Base-by-base conservation (phyloP, 345 rosid genomes). In the Eucalyptus lansdowneana region DNA sequence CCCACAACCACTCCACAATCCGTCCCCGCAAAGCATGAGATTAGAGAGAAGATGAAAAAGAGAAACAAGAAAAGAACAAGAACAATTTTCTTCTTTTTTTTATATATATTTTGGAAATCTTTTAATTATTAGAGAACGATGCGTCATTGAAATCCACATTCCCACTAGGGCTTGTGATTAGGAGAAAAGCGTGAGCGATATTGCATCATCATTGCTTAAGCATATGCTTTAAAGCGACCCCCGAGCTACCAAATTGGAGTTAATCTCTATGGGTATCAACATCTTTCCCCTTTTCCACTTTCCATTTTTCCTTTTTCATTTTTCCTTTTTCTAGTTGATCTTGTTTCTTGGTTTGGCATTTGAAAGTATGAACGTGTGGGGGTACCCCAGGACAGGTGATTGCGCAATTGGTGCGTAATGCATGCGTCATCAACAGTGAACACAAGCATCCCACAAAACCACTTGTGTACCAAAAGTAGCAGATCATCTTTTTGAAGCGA, bases 361-460 rank as follows among this genome's bases (percentile, higher is more conserved):
- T 37, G 83, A 37, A 76, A 76, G 83, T 37, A 76, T 10, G 83
- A 76, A 37, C 25, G 24, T 21, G 47, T 21, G 25, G 24, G 83
- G 24, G 83, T 9, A 37, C 25, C 45, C 45, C 42, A 37, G 40
- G 40, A 40, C 14, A 37, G 11, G 83, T 86, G 90, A 86, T 93
- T 92, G 87, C 95, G 92, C 91, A 89, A 81, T 90, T 89, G 40
- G 50, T 37, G 88, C 87, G 94, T 91, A 93, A 93, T 89, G 86
- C 90, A 50, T 11, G 91, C 95, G 94, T 95, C 95, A 95, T 88
- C 87, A 17, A 86, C 40, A 22, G 27, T 31, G 22, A 17, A 16
- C 22, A 29, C 65, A 6, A 21, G 87, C 45, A 76, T 37, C 83
- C 5, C 47, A 1, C 58, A 53, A 53, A 21, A 10, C 83, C 83